phyloP scores from a whole-genome alignment of 2,329 filamentous ascomycete genomes.

The Sarocladiaceae sp. region DNA sequence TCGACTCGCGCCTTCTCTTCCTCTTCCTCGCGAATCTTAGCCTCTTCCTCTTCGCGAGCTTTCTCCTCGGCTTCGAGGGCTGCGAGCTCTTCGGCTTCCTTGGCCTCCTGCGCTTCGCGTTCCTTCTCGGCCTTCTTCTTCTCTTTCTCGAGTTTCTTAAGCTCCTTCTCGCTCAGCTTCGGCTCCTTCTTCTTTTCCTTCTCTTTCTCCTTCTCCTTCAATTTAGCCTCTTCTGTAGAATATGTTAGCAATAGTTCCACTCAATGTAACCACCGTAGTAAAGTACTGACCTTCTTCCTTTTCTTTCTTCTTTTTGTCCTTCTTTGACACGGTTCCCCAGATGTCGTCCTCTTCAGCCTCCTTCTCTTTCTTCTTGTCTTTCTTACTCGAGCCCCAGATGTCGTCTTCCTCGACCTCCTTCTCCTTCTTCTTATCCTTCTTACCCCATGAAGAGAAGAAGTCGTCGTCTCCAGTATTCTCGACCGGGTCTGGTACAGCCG shows the following conservation, averaged over 20 bases:
- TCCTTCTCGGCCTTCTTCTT: conserved; percentile 39
- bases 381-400: conserved; percentile 24
- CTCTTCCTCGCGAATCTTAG: conserved; percentile 22
- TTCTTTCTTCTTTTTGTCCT: conserved; percentile 22
- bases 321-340: conserved; percentile 16
- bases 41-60: conserved; percentile 22
- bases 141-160: conserved; percentile 46
- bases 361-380: conserved; percentile 45
- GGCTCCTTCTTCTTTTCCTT: conserved; percentile 35
- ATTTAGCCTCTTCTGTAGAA: conserved; percentile 29
- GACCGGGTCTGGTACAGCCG: conserved; percentile 23
- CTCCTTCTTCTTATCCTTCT: conserved; percentile 46
- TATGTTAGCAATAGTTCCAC: conserved; percentile 28
- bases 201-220: conserved; percentile 36
- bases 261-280: background rate
- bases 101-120: conserved; percentile 20
- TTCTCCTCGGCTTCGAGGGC: conserved; percentile 25
- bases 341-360: conserved; percentile 28
- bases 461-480: conserved; percentile 39
- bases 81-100: conserved; percentile 19
- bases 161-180: conserved; percentile 46
- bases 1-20: conserved; percentile 20
- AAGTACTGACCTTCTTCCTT: conserved; percentile 7
- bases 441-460: conserved; percentile 54
- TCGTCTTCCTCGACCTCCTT: conserved; percentile 31